Base-by-base conservation (phyloP, 2,329 filamentous ascomycete genomes). In the Trichoderma sp. region DNA sequence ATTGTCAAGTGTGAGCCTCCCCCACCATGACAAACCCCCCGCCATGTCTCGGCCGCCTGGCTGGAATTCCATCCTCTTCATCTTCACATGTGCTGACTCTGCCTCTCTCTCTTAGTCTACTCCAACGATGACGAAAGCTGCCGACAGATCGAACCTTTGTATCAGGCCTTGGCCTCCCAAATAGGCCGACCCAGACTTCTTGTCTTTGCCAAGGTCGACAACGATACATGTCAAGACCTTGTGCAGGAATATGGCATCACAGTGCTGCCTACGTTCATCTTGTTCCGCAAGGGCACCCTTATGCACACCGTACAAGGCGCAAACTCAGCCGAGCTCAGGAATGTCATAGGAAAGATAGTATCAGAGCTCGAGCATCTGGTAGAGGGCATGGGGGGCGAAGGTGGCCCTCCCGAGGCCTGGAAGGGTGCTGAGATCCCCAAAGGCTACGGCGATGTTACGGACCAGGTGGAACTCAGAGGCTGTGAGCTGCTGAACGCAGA, bases 401-500 rank as follows among this genome's bases (percentile, higher is more conserved):
- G 8, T 11, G 11, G n/a, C 46, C 18, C 39, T 75, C 76, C 24
- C 73, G 79, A 59, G 82, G 81, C 56, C 13, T 99, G 96, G 96
- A 82, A 88, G 59, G 93, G 92, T 37, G 90, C 90, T 37, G 84
- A 86, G 51, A 82, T 94, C 32, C 94, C 95, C 16, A 90, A 91
- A 74, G 91, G 91, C 70, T 98, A 97, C 81, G 83, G 77, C 72
- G 93, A 98, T 77, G 87, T 98, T 74, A 96, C 94, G 5, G 88
- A 92, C 71, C 86, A 94, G 77, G 86, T 97, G 59, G 94, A 98
- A 75, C 77, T 90, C 30, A 88, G 89, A 75, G 91, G 92, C 5
- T 84, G 96, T 72, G 96, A 99, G 78, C 85, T 98, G 66, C 83
- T 98, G 76, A 99, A 99, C 77, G 88, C 91, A 28, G 93, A 97